Conservation (phyloP, 2,329 filamentous ascomycete genomes). For the Clonostachys rosea region DNA sequence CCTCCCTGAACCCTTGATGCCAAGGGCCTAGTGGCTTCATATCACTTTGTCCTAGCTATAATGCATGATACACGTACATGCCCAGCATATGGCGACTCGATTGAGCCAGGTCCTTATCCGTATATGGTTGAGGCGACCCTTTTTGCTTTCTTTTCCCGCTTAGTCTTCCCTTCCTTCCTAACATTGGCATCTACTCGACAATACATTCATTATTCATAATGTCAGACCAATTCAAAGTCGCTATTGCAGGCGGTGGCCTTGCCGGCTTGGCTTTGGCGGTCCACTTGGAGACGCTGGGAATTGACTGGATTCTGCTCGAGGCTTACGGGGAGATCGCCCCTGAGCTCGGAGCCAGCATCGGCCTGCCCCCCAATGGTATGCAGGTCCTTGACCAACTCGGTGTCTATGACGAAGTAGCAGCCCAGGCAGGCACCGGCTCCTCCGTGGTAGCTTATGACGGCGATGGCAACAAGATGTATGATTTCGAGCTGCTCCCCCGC, state of each 20-base stretch:
- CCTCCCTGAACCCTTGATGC: too few relatives aligned
- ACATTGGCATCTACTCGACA: too few relatives aligned
- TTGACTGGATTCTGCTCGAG: conserved; percentile 46
- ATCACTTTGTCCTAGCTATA: too few relatives aligned
- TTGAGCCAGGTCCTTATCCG: too few relatives aligned
- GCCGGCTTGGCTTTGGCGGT: conserved; percentile 45
- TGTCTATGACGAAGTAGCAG: not conserved
- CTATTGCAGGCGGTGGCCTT: conserved; percentile 40
- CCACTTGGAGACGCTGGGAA: conserved; percentile 33
- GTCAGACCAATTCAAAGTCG: conserved; percentile 1
- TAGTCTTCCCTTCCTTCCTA: too few relatives aligned
- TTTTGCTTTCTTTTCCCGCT: too few relatives aligned
- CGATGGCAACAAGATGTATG: not conserved
- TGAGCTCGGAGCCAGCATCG: conserved; percentile 38
- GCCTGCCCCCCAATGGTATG: conserved; percentile 31
- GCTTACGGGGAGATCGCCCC: conserved; percentile 32
- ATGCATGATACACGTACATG: too few relatives aligned
- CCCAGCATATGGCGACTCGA: too few relatives aligned
- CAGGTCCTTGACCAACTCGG: conserved; percentile 39
- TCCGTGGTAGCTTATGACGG: not conserved
- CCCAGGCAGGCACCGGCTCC: not conserved
- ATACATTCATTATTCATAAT: not conserved
- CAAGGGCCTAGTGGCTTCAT: too few relatives aligned
- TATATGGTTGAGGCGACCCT: too few relatives aligned
- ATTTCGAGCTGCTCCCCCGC: not conserved